Percentiles rank a stretch among this genome's conserved stretches.
phyloP scores from a whole-genome alignment of 345 rosid species.

The Gossypium sturtianum region DNA sequence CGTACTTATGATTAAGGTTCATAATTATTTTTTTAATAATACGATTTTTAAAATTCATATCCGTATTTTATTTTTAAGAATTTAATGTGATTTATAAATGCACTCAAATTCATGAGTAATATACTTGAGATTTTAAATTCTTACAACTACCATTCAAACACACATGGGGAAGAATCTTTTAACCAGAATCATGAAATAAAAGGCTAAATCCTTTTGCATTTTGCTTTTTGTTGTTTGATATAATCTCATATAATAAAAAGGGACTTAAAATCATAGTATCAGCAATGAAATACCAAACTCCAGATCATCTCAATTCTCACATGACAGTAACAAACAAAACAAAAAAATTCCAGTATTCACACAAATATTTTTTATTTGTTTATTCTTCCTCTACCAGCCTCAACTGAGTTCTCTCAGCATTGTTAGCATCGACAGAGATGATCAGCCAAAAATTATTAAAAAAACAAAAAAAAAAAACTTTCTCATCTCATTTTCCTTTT shows the following conservation, averaged over 20 bases:
- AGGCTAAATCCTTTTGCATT: background rate
- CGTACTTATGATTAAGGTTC: too few species aligned
- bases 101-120: too few species aligned
- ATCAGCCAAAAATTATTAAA: background rate
- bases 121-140: background rate
- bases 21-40: too few species aligned
- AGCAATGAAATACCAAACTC: background rate
- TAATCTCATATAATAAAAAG: background rate
- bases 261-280: background rate
- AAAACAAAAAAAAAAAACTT: background rate
- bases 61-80: too few species aligned
- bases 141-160: background rate
- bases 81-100: too few species aligned
- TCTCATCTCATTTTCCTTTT: slow-evolving; percentile 1
- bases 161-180: background rate
- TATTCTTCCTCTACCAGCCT: slow-evolving; percentile 1
- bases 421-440: slow-evolving; percentile 13
- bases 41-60: too few species aligned
- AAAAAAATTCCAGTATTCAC: slow-evolving; percentile 11
- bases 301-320: background rate
- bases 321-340: background rate
- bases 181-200: background rate
- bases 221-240: background rate
- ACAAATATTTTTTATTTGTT: background rate
- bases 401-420: background rate